A percentile compares a stretch with the other conserved stretches of the same genome.
Evolutionary conservation across 2,329 filamentous ascomycete species (phyloP).

Genomic region (Phyllosticta citribraziliensis): DNA sequence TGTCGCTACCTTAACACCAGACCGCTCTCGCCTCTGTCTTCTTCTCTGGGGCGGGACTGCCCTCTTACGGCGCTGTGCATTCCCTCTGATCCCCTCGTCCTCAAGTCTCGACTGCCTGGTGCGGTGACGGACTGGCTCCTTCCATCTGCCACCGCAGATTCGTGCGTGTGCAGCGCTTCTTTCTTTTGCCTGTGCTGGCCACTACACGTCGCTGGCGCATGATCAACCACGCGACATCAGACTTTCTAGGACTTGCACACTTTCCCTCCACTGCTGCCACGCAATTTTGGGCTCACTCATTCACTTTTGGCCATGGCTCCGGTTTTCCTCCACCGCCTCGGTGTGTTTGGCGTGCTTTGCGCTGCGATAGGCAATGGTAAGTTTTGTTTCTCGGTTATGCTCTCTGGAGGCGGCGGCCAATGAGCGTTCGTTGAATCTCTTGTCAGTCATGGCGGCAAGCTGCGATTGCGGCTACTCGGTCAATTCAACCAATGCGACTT

Average conservation of each 20-base stretch:
- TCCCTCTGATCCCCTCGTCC: neutral
- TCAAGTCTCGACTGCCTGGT: neutral
- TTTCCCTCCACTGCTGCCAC: neutral
- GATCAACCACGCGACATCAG: neutral
- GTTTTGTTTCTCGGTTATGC: neutral
- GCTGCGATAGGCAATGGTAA: neutral
- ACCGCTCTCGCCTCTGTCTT: neutral
- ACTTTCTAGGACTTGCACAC: neutral
- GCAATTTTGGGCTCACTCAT: neutral
- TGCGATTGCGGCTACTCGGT: slow-evolving; percentile 68
- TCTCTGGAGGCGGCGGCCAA: neutral
- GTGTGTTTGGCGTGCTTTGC: neutral
- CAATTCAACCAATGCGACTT: slow-evolving; percentile 32
- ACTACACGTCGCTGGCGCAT: neutral
- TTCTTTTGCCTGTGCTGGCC: neutral
- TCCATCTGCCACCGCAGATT: neutral
- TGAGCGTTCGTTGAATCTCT: neutral
- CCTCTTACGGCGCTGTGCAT: neutral
- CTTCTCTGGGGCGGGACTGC: neutral
- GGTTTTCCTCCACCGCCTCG: neutral
- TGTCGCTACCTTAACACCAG: neutral
- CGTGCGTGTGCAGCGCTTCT: neutral
- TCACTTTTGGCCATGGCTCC: neutral
- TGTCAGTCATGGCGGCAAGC: slow-evolving; percentile 27
- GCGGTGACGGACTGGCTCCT: neutral